Evolutionary conservation across 495 filamentous ascomycete species (phyloP).

Genomic region (Penicillium egyptiacum): DNA sequence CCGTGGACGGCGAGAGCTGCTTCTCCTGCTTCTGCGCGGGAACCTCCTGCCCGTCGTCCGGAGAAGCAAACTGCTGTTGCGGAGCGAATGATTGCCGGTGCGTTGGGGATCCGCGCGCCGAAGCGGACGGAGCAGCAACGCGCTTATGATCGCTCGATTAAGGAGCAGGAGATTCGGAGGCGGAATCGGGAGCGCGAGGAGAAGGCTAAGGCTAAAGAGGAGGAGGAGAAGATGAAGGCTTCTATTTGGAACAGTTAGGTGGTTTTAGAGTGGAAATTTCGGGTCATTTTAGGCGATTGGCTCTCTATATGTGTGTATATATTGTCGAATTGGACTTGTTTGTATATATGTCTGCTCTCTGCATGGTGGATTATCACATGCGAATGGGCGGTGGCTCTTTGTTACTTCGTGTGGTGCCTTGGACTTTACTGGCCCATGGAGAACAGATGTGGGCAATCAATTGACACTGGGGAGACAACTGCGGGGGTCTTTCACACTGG

Average conservation of each 20-base stretch:
- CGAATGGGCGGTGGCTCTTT: background rate
- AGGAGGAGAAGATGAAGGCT: slow-evolving; percentile 67
- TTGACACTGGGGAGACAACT: background rate
- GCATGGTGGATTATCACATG: background rate
- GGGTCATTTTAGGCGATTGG: slow-evolving; percentile 12
- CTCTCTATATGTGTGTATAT: slow-evolving; percentile 12
- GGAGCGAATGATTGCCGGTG: slow-evolving; percentile 84
- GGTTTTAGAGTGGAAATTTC: background rate
- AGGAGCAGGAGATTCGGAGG: slow-evolving; percentile 80
- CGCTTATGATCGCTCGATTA: slow-evolving; percentile 79
- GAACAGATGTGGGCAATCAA: background rate
- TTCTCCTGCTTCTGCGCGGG: slow-evolving; percentile 26
- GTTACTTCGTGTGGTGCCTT: background rate
- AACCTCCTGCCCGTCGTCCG: slow-evolving; percentile 51
- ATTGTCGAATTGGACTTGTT: slow-evolving; percentile 2
- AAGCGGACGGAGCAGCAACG: slow-evolving; percentile 83
- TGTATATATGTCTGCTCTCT: slow-evolving; percentile 4
- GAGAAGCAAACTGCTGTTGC: slow-evolving; percentile 94
- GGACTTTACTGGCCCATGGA: background rate
- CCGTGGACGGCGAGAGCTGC: slow-evolving; percentile 20
- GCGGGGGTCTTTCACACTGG: background rate
- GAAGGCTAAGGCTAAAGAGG: slow-evolving; percentile 60
- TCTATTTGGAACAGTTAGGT: slow-evolving; percentile 80
- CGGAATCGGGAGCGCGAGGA: slow-evolving; percentile 71
- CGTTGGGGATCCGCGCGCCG: slow-evolving; percentile 77